phyloP scores from a whole-genome alignment of 2,329 filamentous ascomycete genomes.

The Colletotrichum shisoi region DNA sequence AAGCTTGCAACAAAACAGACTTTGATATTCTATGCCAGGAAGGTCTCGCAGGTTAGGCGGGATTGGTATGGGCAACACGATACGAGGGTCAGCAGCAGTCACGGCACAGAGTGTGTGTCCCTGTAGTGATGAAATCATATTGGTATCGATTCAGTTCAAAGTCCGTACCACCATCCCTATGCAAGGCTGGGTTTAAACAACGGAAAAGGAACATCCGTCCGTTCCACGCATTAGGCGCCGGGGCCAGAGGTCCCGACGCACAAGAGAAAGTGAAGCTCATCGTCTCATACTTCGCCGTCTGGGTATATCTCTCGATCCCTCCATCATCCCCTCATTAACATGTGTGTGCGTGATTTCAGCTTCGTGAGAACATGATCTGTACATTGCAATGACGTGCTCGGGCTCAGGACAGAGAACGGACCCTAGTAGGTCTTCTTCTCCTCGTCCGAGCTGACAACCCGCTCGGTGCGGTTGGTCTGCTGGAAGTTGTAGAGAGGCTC shows the following conservation, averaged over 20 bases:
- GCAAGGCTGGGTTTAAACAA: background rate
- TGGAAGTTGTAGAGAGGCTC: slow-evolving; percentile 56
- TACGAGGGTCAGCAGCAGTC: background rate
- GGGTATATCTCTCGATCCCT: slow-evolving; percentile 27
- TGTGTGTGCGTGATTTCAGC: no score
- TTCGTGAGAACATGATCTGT: background rate
- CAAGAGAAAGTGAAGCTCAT: slow-evolving; percentile 22
- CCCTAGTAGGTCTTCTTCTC: slow-evolving; percentile 34
- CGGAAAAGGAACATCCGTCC: background rate
- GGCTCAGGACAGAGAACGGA: background rate
- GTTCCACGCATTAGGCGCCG: background rate
- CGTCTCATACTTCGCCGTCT: slow-evolving; percentile 23
- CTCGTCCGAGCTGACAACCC: slow-evolving; percentile 24
- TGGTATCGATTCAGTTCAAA: slow-evolving; percentile 8
- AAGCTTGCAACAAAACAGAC: background rate
- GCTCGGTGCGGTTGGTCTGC: slow-evolving; percentile 23
- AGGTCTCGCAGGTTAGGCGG: background rate
- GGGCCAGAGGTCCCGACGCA: background rate
- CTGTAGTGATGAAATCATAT: background rate
- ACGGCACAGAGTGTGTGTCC: no score
- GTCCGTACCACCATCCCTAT: background rate
- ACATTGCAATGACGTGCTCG: background rate
- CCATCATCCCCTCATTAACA: background rate
- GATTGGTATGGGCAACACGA: no score
- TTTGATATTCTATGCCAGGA: no score